These are phyloP conservation scores for Trapa incisa DNA, from an alignment of 345 rosid species.

Conservation along the genomic window DNA sequence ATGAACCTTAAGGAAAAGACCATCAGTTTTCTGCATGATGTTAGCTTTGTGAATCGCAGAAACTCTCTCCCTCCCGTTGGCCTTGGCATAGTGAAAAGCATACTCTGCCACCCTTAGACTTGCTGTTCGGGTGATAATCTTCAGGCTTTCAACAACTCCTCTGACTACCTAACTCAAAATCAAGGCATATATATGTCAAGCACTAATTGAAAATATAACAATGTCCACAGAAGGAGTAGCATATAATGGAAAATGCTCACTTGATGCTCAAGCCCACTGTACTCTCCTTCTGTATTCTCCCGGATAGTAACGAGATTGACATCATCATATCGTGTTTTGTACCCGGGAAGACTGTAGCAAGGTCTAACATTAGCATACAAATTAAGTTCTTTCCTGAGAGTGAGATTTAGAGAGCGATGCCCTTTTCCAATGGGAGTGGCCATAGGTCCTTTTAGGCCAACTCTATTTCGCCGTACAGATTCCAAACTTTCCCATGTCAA, in stretches of 20 bases:
- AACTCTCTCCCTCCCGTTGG: slow-evolving; percentile 91
- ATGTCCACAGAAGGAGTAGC: neutral
- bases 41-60: slow-evolving; percentile 98
- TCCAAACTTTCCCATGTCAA: too few relatives aligned
- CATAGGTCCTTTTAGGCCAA: too few relatives aligned
- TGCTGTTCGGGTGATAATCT: slow-evolving; percentile 93
- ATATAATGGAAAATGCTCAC: slow-evolving; percentile 27
- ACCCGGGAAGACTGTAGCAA: too few relatives aligned
- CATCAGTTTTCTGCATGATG: slow-evolving; percentile 99
- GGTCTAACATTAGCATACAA: too few relatives aligned
- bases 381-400: too few relatives aligned
- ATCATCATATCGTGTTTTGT: too few relatives aligned
- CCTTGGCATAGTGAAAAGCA: slow-evolving; percentile 93
- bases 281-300: too few relatives aligned
- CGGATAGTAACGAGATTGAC: too few relatives aligned
- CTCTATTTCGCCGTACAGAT: too few relatives aligned
- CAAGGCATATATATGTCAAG: neutral
- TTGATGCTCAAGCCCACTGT: slow-evolving; percentile 98
- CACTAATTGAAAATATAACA: too few relatives aligned
- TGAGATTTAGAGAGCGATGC: too few relatives aligned
- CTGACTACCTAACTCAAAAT: slow-evolving; percentile 65
- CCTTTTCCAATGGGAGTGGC: too few relatives aligned
- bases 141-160: slow-evolving; percentile 98
- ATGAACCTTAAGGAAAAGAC: slow-evolving; percentile 84
- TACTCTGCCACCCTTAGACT: slow-evolving; percentile 99